A percentile compares a stretch with the other conserved stretches of the same genome.
Evolutionary conservation across 768 basidiomycete species (phyloP).

Genomic region (Leccinum barrowsii): DNA sequence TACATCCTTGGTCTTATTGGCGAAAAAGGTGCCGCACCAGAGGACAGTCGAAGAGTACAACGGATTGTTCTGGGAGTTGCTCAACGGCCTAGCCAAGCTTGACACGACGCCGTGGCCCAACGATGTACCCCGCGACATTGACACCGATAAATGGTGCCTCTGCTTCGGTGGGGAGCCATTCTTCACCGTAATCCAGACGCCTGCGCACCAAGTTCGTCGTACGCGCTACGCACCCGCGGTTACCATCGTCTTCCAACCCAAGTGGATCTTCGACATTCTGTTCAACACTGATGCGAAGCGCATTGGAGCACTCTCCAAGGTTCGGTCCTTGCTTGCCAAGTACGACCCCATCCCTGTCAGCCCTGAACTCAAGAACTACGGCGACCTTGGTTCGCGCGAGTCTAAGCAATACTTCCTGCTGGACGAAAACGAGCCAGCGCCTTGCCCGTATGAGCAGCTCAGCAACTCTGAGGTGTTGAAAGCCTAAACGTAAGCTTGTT

Average conservation of each 20-base stretch:
- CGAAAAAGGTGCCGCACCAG: conserved; percentile 8
- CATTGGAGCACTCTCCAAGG: conserved; percentile 15
- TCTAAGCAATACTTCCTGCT: conserved; percentile 21
- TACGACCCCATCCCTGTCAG: conserved; percentile 22
- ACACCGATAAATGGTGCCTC: conserved; percentile 20
- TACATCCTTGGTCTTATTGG: conserved; percentile 18
- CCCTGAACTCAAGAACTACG: conserved; percentile 23
- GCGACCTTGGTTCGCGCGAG: conserved; percentile 20
- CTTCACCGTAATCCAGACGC: conserved; percentile 21
- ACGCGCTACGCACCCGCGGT: conserved; percentile 17
- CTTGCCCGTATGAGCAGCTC: conserved; percentile 16
- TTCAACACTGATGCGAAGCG: conserved; percentile 20
- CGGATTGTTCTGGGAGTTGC: conserved; percentile 17
- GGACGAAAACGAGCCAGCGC: conserved; percentile 19
- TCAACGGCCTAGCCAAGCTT: conserved; percentile 18
- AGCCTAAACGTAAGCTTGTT: neutral
- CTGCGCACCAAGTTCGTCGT: conserved; percentile 22
- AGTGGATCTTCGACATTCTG: conserved; percentile 24
- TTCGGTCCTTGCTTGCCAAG: conserved; percentile 14
- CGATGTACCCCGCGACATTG: conserved; percentile 16
- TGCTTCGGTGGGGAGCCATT: conserved; percentile 22
- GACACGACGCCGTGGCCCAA: conserved; percentile 17
- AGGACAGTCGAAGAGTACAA: conserved; percentile 21
- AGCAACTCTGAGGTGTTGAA: neutral
- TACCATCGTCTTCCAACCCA: conserved; percentile 24